phyloP scores from a whole-genome alignment of 495 filamentous ascomycete genomes.

The Friedmanniomyces simplex region DNA sequence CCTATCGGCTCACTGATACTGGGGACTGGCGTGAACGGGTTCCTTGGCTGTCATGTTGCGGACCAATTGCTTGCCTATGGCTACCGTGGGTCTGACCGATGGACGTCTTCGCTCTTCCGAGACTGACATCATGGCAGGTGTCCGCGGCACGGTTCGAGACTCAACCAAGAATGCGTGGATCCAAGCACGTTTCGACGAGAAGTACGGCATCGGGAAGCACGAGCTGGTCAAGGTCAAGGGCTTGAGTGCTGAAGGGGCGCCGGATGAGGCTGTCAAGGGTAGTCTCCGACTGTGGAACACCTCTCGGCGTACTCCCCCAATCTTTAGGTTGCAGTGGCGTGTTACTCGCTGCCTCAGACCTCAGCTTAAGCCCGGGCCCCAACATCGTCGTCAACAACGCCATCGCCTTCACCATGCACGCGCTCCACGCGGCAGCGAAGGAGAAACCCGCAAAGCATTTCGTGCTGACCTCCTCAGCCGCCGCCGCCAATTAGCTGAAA shows the following conservation, averaged over 20 bases:
- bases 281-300: background rate
- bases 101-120: background rate
- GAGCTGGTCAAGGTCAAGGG: conserved; percentile 8
- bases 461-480: conserved; percentile 43
- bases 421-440: conserved; percentile 37
- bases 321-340: conserved; percentile 2
- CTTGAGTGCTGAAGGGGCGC: conserved; percentile 25
- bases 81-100: background rate
- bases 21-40: conserved; percentile 37
- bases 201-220: conserved; percentile 8
- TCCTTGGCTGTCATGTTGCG: conserved; percentile 37
- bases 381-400: conserved; percentile 1
- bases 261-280: conserved; percentile 29
- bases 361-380: background rate
- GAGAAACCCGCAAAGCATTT: conserved; percentile 39
- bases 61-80: background rate
- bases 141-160: conserved; percentile 24
- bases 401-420: conserved; percentile 27
- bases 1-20: conserved; percentile 18
- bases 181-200: conserved; percentile 5
- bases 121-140: background rate
- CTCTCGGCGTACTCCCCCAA: background rate
- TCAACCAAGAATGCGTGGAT: conserved; percentile 33
- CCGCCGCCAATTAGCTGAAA: conserved; percentile 2
- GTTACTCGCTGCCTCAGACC: conserved; percentile 1